Percentiles rank a stretch among this genome's conserved stretches.
These are phyloP conservation scores for Coemansia sp. DNA, from an alignment of 192 early-diverging fungal genomes.

Conservation along the genomic window DNA sequence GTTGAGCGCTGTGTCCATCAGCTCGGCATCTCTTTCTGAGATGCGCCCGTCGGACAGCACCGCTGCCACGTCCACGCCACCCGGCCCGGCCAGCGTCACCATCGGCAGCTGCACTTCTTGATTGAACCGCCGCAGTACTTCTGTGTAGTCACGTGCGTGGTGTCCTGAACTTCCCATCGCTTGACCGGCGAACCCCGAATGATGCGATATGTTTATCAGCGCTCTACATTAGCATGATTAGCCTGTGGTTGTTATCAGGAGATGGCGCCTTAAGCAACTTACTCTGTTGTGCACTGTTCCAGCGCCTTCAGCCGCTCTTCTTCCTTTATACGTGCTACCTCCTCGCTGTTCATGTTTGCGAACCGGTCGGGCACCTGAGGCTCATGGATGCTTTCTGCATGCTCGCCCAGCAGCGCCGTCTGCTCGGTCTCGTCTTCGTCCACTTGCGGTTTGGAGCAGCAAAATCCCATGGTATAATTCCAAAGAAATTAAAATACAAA, in stretches of 20 bases:
- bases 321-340: slow-evolving; percentile 27
- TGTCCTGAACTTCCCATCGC: slow-evolving; percentile 19
- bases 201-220: slow-evolving; percentile 48
- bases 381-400: slow-evolving; percentile 6
- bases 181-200: slow-evolving; percentile 22
- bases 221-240: slow-evolving; percentile 16
- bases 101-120: slow-evolving; percentile 40
- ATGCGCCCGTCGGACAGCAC: slow-evolving; percentile 25
- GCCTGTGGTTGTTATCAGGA: background rate
- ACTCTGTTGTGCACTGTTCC: slow-evolving; percentile 43
- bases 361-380: slow-evolving; percentile 35
- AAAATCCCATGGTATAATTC: slow-evolving; percentile 29
- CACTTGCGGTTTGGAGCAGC: slow-evolving; percentile 33
- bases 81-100: slow-evolving; percentile 26
- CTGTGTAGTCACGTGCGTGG: slow-evolving; percentile 39
- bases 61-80: slow-evolving; percentile 20
- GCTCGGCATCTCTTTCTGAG: slow-evolving; percentile 9
- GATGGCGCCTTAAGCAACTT: slow-evolving; percentile 11
- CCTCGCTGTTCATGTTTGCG: slow-evolving; percentile 35
- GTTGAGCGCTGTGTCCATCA: slow-evolving; percentile 26
- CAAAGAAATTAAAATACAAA: too few relatives aligned
- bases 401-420: slow-evolving; percentile 32
- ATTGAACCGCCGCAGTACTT: slow-evolving; percentile 43
- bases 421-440: slow-evolving; percentile 42
- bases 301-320: slow-evolving; percentile 42